These are phyloP conservation scores for Yamadazyma kanchanaburiensis DNA, from an alignment of 1,139 yeast genomes.

Conservation along the genomic window DNA sequence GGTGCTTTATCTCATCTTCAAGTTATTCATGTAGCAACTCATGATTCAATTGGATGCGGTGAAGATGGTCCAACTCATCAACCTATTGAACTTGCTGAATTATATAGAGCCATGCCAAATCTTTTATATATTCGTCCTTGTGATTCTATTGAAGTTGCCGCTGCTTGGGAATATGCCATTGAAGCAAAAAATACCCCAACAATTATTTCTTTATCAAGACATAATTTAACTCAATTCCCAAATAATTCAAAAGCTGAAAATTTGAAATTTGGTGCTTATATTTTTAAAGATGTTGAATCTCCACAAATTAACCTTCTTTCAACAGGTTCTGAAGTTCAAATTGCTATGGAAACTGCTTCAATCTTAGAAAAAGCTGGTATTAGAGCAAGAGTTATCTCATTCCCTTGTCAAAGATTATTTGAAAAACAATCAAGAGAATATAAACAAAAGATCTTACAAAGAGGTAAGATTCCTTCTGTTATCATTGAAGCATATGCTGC, in stretches of 20 bases:
- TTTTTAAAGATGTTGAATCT: slow-evolving; percentile 15
- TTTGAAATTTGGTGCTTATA: slow-evolving; percentile 25
- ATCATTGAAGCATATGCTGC: slow-evolving; percentile 32
- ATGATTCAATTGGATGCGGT: slow-evolving; percentile 36
- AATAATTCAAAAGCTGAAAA: slow-evolving; percentile 16
- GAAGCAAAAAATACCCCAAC: slow-evolving; percentile 17
- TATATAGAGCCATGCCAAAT: slow-evolving; percentile 33
- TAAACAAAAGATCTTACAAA: slow-evolving; percentile 17
- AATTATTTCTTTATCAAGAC: slow-evolving; percentile 17
- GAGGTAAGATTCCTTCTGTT: slow-evolving; percentile 23
- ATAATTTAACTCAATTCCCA: slow-evolving; percentile 19
- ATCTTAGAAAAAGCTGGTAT: slow-evolving; percentile 18
- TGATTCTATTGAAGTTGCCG: slow-evolving; percentile 26
- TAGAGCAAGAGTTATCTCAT: slow-evolving; percentile 22
- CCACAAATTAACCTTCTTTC: slow-evolving; percentile 22
- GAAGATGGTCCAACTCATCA: slow-evolving; percentile 42
- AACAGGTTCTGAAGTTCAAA: slow-evolving; percentile 26
- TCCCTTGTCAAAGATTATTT: slow-evolving; percentile 22
- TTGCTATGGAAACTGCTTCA: slow-evolving; percentile 25
- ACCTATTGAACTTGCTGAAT: slow-evolving; percentile 27
- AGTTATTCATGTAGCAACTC: slow-evolving; percentile 35
- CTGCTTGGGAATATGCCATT: slow-evolving; percentile 25
- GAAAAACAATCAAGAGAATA: slow-evolving; percentile 23
- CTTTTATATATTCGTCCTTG: slow-evolving; percentile 25
- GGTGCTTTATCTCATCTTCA: slow-evolving; percentile 28